Conservation (phyloP, 73 alveolate species). For the Paramecium pentaurelia region DNA sequence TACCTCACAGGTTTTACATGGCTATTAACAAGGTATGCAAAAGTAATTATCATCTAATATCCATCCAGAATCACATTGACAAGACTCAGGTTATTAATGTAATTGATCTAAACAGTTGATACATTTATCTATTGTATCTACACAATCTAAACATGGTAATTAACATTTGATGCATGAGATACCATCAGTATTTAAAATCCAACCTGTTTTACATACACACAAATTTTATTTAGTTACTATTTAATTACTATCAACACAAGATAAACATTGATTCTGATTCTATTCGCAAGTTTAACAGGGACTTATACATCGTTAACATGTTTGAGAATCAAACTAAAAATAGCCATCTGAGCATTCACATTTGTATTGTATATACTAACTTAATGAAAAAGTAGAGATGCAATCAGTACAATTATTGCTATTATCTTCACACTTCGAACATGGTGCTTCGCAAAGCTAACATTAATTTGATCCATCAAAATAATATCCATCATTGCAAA, state of each 20-base stretch:
- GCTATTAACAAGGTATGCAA: too few species aligned
- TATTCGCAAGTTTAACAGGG: background rate
- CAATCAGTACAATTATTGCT: background rate
- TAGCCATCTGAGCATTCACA: background rate
- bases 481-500: background rate
- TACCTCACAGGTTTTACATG: too few species aligned
- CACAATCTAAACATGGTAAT: background rate
- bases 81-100: too few species aligned
- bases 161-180: background rate
- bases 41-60: too few species aligned
- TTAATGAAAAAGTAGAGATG: background rate
- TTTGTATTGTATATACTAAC: background rate
- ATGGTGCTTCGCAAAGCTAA: background rate
- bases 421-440: background rate
- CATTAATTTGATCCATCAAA: background rate
- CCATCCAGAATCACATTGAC: too few species aligned
- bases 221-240: background rate
- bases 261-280: background rate
- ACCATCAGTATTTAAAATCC: background rate
- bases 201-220: background rate
- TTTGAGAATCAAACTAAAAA: background rate
- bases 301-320: background rate
- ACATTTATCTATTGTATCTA: too few species aligned
- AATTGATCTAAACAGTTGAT: too few species aligned
- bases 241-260: background rate